Percentiles rank a stretch among this genome's conserved stretches.
phyloP scores from a whole-genome alignment of 768 basidiomycete genomes.

The Auriscalpium orientale region DNA sequence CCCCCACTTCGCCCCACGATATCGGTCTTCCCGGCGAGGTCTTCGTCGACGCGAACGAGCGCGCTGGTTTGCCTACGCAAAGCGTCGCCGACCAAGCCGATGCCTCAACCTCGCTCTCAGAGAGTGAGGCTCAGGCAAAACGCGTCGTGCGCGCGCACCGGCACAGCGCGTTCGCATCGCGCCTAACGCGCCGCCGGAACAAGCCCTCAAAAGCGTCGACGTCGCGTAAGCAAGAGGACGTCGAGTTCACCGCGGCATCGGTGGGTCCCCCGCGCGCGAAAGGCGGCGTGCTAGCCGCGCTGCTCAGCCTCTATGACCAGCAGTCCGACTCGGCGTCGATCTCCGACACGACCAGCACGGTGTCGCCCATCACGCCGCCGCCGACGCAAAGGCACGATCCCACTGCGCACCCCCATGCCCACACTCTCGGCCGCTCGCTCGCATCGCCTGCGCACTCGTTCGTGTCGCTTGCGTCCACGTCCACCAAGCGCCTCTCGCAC shows the following conservation, averaged over 20 bases:
- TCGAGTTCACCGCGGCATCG: conserved; percentile 7
- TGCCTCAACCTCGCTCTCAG: background rate
- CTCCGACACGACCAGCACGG: conserved; percentile 10
- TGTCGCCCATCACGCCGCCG: conserved; percentile 21
- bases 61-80: conserved; percentile 50
- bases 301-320: conserved; percentile 56
- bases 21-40: conserved; percentile 39
- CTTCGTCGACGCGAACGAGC: conserved; percentile 58
- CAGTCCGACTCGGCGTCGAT: conserved; percentile 15
- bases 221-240: conserved; percentile 1
- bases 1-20: background rate
- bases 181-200: background rate
- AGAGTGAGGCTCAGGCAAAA: conserved; percentile 27
- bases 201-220: background rate
- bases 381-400: background rate
- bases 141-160: conserved; percentile 38
- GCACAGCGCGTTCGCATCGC: conserved; percentile 3
- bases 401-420: background rate
- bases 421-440: background rate
- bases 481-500: conserved; percentile 1
- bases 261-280: conserved; percentile 18
- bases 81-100: conserved; percentile 26
- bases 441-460: conserved; percentile 3
- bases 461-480: conserved; percentile 6
- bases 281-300: conserved; percentile 55